Evolutionary conservation across 306 rosid species (phyloP).

Genomic region (apple (Malus domestica)): DNA sequence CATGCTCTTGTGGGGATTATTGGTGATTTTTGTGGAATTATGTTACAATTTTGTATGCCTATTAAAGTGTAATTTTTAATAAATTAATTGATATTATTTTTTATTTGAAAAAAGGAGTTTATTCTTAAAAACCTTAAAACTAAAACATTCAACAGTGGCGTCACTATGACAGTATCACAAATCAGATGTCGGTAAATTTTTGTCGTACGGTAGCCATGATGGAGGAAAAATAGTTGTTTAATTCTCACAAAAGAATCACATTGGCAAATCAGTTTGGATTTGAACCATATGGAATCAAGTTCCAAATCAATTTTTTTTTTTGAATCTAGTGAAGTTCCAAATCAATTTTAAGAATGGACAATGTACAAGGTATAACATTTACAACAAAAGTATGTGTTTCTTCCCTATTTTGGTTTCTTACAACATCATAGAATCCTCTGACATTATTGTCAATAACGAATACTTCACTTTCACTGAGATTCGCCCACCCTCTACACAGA

Average conservation of each 20-base stretch:
- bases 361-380: slow-evolving; percentile 29
- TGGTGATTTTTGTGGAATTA: slow-evolving; percentile 38
- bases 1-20: slow-evolving; percentile 87
- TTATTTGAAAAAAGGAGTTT: neutral
- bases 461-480: slow-evolving; percentile 73
- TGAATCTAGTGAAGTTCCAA: neutral
- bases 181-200: too few relatives aligned
- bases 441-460: slow-evolving; percentile 68
- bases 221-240: neutral
- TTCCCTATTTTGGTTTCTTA: neutral
- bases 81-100: neutral
- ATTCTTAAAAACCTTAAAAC: too few relatives aligned
- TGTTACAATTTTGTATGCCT: neutral
- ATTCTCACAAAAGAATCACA: neutral
- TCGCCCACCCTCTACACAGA: slow-evolving; percentile 53
- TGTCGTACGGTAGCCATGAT: too few relatives aligned
- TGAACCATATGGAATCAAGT: too few relatives aligned
- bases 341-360: slow-evolving; percentile 5
- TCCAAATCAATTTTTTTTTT: neutral
- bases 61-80: neutral
- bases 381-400: slow-evolving; percentile 10
- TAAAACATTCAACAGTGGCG: too few relatives aligned
- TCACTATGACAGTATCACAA: too few relatives aligned
- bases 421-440: slow-evolving; percentile 44
- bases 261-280: neutral